Percentiles rank a stretch among this genome's conserved stretches.
These are phyloP conservation scores for Tricladium varicosporioides DNA, from an alignment of 2,329 filamentous ascomycete species.

Conservation along the genomic window DNA sequence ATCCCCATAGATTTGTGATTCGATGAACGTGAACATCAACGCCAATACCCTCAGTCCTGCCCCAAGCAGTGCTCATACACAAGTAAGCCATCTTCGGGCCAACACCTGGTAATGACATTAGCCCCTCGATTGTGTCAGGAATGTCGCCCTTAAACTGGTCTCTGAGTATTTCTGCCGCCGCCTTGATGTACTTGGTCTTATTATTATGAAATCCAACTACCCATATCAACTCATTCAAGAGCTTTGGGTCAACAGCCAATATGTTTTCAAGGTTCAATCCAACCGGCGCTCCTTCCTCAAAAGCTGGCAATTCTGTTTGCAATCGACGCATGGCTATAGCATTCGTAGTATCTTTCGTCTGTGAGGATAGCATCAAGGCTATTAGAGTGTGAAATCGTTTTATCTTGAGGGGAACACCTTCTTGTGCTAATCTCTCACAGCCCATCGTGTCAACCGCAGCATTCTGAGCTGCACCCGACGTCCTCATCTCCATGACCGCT, in stretches of 20 bases:
- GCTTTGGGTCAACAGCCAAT: conserved; percentile 54
- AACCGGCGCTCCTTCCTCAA: conserved; percentile 28
- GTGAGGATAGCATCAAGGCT: conserved; percentile 68
- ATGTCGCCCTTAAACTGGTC: conserved; percentile 63
- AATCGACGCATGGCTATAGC: conserved; percentile 65
- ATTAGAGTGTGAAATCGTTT: conserved; percentile 67
- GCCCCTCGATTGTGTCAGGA: conserved; percentile 60
- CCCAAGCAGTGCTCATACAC: conserved; percentile 68
- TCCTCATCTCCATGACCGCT: conserved; percentile 74
- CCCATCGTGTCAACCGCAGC: conserved; percentile 98
- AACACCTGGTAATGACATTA: conserved; percentile 65
- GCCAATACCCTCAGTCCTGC: conserved; percentile 49
- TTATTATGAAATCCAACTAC: conserved; percentile 75
- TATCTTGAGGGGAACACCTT: conserved; percentile 46
- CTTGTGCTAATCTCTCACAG: conserved; percentile 72
- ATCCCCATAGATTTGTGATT: conserved; percentile 74
- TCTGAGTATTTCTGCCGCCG: conserved; percentile 57
- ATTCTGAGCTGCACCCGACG: conserved; percentile 55
- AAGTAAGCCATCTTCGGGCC: conserved; percentile 76
- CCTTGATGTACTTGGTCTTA: conserved; percentile 71
- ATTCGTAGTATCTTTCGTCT: conserved; percentile 74
- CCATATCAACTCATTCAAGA: conserved; percentile 62
- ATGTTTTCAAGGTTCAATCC: conserved; percentile 64
- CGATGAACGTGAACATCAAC: conserved; percentile 76
- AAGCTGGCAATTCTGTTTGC: conserved; percentile 55